These are phyloP conservation scores for Themeda triandra DNA, from an alignment of 176 grass and related monocot species.

Conservation along the genomic window DNA sequence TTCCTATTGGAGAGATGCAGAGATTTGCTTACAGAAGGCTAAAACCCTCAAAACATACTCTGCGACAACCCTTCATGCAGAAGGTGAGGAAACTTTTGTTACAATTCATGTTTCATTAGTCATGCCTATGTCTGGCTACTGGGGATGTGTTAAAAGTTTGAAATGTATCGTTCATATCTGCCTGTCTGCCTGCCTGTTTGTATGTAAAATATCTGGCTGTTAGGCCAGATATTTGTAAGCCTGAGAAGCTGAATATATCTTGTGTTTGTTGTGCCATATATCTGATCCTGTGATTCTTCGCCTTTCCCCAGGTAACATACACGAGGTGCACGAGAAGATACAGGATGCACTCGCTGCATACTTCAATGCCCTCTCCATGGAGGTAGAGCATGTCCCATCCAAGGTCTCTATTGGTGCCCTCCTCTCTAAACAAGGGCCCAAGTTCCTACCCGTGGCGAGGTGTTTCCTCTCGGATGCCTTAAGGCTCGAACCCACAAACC, in stretches of 20 bases:
- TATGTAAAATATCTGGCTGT: too few relatives aligned
- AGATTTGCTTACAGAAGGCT: slow-evolving; percentile 97
- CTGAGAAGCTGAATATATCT: not conserved
- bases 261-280: not conserved
- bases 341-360: slow-evolving; percentile 57
- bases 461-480: slow-evolving; percentile 90
- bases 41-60: slow-evolving; percentile 73
- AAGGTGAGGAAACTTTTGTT: slow-evolving; percentile 49
- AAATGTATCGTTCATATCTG: not conserved
- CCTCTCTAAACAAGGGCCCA: slow-evolving; percentile 60
- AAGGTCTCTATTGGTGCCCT: slow-evolving; percentile 78
- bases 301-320: slow-evolving; percentile 55
- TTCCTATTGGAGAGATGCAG: slow-evolving; percentile 83
- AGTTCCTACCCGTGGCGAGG: slow-evolving; percentile 68
- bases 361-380: slow-evolving; percentile 59
- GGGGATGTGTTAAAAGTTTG: not conserved
- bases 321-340: slow-evolving; percentile 46
- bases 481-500: slow-evolving; percentile 74
- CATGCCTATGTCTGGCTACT: not conserved
- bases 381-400: slow-evolving; percentile 71
- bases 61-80: slow-evolving; percentile 60
- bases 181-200: not conserved
- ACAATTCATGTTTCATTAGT: not conserved
- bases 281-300: not conserved
- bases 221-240: not conserved